Evolutionary conservation across 2,329 filamentous ascomycete species (phyloP), one percentile per base, ranked within the genome.

Genomic region (Pleoardoris graminearum): DNA sequence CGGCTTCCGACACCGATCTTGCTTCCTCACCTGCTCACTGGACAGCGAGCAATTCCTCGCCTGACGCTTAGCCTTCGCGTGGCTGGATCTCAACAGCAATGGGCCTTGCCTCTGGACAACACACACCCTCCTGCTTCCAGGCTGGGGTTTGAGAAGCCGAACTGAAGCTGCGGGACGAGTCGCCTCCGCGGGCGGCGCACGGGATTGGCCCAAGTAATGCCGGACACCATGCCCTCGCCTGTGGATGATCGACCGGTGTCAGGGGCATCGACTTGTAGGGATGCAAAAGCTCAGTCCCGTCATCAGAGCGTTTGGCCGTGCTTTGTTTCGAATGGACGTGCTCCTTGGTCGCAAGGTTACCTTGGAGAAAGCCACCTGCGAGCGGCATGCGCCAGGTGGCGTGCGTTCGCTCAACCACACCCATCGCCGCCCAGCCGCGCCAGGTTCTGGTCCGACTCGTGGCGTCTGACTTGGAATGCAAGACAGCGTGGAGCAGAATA

Each of bases 161-260:
- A 29, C 22, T 55, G 35, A 19, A 17, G 29, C 17, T 46, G 30
- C 43, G 60, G 64, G 55, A 66, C 59, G 64, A 59, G 59, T 43
- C 65, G 60, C 61, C 62, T 59, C 66, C 63, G 65, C 51, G 48
- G 46, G 32, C 55, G 37, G 53, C 47, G 33, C 47, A 59, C 47
- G 46, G 55, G 55, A 66, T 67, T 66, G 66, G 66, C 59, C 65
- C 59, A 54, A 54, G 60, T 58, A 33, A 30, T 49, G 33, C 41
- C 51, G 53, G 50, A 43, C 51, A 53, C 67, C 46, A 63, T 57
- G 25, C 63, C 54, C 60, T 61, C 53, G 51, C 55, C 54, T 53
- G 37, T 35, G 61, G 62, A 61, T 64, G 59, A 53, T 33, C 23
- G 32, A 27, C 32, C 55, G 58, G 62, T 68, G 61, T 65, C 65